These are phyloP conservation scores for Botrytis pseudocinerea DNA, from an alignment of 2,329 filamentous ascomycete species.

Conservation along the genomic window DNA sequence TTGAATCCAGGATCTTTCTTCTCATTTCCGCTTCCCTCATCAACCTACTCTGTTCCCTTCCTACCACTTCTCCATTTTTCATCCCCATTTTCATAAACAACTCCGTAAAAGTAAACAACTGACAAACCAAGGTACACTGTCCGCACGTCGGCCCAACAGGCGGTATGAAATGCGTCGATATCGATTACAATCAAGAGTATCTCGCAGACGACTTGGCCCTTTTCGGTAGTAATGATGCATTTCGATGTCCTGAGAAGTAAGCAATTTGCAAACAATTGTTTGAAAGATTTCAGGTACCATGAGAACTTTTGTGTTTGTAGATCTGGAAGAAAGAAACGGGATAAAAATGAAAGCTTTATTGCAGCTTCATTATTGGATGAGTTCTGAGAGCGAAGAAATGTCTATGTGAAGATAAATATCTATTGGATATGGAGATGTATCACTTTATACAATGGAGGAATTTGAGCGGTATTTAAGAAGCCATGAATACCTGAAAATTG, in stretches of 20 bases:
- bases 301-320: neutral
- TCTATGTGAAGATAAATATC: too few relatives aligned
- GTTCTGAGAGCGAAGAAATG: too few relatives aligned
- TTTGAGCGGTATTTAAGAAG: neutral
- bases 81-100: neutral
- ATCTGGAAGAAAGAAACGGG: too few relatives aligned
- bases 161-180: conserved; percentile 1
- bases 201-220: neutral
- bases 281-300: neutral
- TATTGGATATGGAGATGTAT: neutral
- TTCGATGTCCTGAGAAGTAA: neutral
- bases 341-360: too few relatives aligned
- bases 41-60: neutral
- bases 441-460: neutral
- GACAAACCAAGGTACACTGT: neutral
- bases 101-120: neutral
- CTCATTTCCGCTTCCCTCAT: fast-evolving
- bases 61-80: neutral
- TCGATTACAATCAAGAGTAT: conserved; percentile 2
- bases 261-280: neutral
- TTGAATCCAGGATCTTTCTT: fast-evolving
- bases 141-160: neutral
- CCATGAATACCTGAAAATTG: neutral
- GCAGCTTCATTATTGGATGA: too few relatives aligned
- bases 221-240: conserved; percentile 1